phyloP scores from a whole-genome alignment of 2,329 filamentous ascomycete genomes.

The Anisogramma anomala region DNA sequence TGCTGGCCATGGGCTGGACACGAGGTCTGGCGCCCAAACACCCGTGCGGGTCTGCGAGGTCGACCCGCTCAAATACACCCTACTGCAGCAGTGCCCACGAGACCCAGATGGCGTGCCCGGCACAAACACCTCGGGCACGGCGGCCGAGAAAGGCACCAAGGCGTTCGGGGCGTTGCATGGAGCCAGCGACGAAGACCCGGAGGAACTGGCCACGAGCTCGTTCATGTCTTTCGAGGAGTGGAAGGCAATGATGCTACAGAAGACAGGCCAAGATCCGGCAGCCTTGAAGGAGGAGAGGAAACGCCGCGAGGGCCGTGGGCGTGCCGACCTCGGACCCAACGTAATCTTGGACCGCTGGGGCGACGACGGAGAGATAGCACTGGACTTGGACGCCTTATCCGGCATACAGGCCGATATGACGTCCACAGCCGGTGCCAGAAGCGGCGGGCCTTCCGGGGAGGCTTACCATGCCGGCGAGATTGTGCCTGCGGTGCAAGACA shows the following conservation, averaged over 20 bases:
- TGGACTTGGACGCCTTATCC: conserved; percentile 41
- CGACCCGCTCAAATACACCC: conserved; percentile 61
- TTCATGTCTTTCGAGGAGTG: conserved; percentile 98
- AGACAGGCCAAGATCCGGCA: conserved; percentile 63
- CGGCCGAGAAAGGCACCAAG: no score
- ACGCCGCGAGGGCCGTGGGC: conserved; percentile 37
- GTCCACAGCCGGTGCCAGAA: conserved; percentile 19
- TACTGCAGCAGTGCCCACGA: conserved; percentile 65
- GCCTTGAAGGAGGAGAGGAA: conserved; percentile 53
- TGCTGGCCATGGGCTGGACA: conserved; percentile 3
- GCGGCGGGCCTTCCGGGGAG: conserved; percentile 12
- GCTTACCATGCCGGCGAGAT: conserved; percentile 20
- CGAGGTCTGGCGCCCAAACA: conserved; percentile 2
- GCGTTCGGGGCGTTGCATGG: no score
- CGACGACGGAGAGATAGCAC: conserved; percentile 73
- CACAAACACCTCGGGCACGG: no score
- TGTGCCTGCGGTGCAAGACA: conserved; percentile 31
- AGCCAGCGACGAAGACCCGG: conserved; percentile 48
- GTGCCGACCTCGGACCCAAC: conserved; percentile 40
- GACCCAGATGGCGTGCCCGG: no score
- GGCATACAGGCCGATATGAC: conserved; percentile 34
- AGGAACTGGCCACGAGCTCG: conserved; percentile 51
- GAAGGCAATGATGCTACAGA: conserved; percentile 86
- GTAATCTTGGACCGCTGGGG: conserved; percentile 69
- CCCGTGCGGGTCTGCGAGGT: conserved; percentile 35